Percentiles rank a stretch among this genome's conserved stretches.
These are phyloP conservation scores for Candida odintsovae DNA, from an alignment of 805 yeast genomes.

Conservation along the genomic window DNA sequence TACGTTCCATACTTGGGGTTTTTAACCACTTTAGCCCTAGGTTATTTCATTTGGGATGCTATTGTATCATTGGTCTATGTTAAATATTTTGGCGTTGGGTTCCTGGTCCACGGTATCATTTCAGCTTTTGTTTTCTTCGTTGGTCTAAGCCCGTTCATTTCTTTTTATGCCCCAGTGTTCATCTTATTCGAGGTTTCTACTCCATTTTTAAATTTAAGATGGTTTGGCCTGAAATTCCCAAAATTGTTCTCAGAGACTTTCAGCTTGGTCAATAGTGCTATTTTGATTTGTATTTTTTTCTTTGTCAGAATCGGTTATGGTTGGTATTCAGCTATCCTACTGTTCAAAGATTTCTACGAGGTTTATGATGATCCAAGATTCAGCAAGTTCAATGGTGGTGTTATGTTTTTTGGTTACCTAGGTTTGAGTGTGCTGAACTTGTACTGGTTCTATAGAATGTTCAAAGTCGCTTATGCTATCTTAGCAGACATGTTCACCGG, in stretches of 20 bases:
- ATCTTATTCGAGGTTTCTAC: slow-evolving; percentile 76
- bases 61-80: slow-evolving; percentile 51
- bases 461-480: slow-evolving; percentile 50
- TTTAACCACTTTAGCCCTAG: slow-evolving; percentile 57
- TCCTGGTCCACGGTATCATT: slow-evolving; percentile 70
- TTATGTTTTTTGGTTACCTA: slow-evolving; percentile 39
- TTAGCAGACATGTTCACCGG: slow-evolving; percentile 23
- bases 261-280: slow-evolving; percentile 57
- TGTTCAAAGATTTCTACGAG: slow-evolving; percentile 39
- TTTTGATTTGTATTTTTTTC: slow-evolving; percentile 61
- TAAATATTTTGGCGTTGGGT: slow-evolving; percentile 63
- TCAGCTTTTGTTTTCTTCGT: slow-evolving; percentile 64
- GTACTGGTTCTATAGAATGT: slow-evolving; percentile 79
- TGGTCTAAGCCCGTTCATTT: slow-evolving; percentile 59
- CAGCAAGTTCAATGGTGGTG: slow-evolving; percentile 34
- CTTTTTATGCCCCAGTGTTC: slow-evolving; percentile 69
- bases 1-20: slow-evolving; percentile 66
- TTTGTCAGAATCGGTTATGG: slow-evolving; percentile 73
- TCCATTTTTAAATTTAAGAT: slow-evolving; percentile 80
- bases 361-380: slow-evolving; percentile 33
- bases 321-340: slow-evolving; percentile 50
- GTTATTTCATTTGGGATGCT: slow-evolving; percentile 85
- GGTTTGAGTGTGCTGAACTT: slow-evolving; percentile 58
- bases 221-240: slow-evolving; percentile 75
- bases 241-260: slow-evolving; percentile 45